A percentile compares a stretch with the other conserved stretches of the same genome.
Conservation (phyloP, 1,139 yeast genomes). For the Suhomyces bokatorum region DNA sequence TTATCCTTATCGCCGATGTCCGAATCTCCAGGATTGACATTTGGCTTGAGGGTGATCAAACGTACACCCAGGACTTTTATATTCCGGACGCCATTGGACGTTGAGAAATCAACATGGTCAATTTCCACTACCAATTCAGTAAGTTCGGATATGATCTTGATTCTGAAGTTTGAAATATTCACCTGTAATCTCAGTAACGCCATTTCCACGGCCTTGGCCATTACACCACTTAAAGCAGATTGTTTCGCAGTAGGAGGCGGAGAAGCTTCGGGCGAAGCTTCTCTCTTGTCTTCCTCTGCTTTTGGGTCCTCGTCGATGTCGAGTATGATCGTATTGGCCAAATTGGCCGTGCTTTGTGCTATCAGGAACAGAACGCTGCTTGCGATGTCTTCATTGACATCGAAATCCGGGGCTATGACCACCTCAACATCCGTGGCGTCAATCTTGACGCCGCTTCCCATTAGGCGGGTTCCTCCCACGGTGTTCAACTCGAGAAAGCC, state of each 20-base stretch:
- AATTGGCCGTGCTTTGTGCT: conserved; percentile 65
- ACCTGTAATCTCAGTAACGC: conserved; percentile 65
- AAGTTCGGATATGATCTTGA: conserved; percentile 55
- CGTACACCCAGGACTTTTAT: conserved; percentile 41
- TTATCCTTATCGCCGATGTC: conserved; percentile 9
- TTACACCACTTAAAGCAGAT: conserved; percentile 52
- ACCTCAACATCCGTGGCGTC: conserved; percentile 58
- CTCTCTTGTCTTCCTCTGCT: conserved; percentile 12
- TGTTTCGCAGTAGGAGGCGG: conserved; percentile 21
- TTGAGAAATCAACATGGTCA: conserved; percentile 39
- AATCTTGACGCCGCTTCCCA: conserved; percentile 64
- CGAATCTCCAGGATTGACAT: conserved; percentile 33
- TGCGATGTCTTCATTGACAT: conserved; percentile 30
- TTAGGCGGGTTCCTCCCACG: conserved; percentile 30
- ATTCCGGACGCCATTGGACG: conserved; percentile 50
- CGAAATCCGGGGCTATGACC: conserved; percentile 53
- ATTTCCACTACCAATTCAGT: conserved; percentile 46
- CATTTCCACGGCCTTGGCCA: conserved; percentile 65
- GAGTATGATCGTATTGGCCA: conserved; percentile 60
- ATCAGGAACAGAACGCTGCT: conserved; percentile 43
- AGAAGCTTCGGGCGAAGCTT: conserved; percentile 1
- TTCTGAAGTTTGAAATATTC: conserved; percentile 41
- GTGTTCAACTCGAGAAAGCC: conserved; percentile 48
- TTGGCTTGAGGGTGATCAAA: conserved; percentile 40
- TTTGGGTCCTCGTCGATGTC: conserved; percentile 17